phyloP scores from a whole-genome alignment of 108 stramenopile species.

The Cyclotella choctawhatcheeana region DNA sequence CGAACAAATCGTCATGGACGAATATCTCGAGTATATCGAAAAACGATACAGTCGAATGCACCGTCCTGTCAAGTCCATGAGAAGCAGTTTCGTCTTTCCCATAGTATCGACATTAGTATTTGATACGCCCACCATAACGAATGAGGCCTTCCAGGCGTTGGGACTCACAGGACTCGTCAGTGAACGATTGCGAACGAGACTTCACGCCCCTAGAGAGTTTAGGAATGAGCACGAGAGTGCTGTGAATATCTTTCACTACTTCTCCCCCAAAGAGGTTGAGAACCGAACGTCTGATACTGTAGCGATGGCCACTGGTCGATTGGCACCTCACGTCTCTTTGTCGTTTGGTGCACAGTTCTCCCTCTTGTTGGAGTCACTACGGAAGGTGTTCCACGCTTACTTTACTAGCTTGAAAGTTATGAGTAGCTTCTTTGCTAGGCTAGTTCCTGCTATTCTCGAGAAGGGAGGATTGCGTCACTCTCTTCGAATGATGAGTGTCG shows the following conservation, averaged over 20 bases:
- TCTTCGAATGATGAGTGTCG: slow-evolving; percentile 14
- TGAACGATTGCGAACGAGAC: slow-evolving; percentile 25
- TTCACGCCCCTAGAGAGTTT: slow-evolving; percentile 33
- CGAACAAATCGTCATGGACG: slow-evolving; percentile 40
- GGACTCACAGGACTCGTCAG: slow-evolving; percentile 31
- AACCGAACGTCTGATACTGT: background rate
- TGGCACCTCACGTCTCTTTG: slow-evolving; percentile 12
- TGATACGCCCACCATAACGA: no score
- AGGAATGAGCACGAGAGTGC: slow-evolving; percentile 25
- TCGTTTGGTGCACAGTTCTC: slow-evolving; percentile 8
- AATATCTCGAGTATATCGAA: slow-evolving; percentile 46
- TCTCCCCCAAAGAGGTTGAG: background rate
- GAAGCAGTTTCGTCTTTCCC: slow-evolving; percentile 17
- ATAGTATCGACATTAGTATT: no score
- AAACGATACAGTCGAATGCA: slow-evolving; percentile 39
- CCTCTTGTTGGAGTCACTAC: slow-evolving; percentile 16
- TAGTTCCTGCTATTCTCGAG: slow-evolving; percentile 29
- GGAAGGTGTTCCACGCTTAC: slow-evolving; percentile 13
- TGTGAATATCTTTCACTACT: slow-evolving; percentile 7
- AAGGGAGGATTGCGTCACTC: slow-evolving; percentile 32
- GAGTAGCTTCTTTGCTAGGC: slow-evolving; percentile 15
- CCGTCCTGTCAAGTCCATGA: no score
- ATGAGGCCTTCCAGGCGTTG: slow-evolving; percentile 19
- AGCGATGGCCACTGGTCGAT: slow-evolving; percentile 9
- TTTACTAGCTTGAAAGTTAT: slow-evolving; percentile 11